phyloP scores from a whole-genome alignment of 805 yeast species.

The Ogataea paraovalis region DNA sequence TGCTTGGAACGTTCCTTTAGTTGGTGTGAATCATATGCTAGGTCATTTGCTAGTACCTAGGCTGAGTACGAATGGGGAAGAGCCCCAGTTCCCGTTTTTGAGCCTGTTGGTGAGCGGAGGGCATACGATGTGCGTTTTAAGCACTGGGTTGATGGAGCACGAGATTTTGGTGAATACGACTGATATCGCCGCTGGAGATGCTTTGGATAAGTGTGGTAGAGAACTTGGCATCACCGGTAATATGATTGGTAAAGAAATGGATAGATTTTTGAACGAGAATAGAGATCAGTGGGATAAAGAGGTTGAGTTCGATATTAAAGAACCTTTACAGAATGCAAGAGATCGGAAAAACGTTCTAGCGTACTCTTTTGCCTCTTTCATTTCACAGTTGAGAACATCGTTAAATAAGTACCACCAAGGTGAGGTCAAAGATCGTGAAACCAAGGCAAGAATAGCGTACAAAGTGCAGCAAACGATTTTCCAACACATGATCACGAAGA shows the following conservation, averaged over 20 bases:
- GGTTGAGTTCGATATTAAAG: slow-evolving; percentile 32
- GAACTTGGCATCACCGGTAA: slow-evolving; percentile 75
- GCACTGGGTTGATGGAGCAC: slow-evolving; percentile 59
- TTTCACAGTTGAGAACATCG: slow-evolving; percentile 25
- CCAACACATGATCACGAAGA: slow-evolving; percentile 65
- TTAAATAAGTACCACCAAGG: slow-evolving; percentile 20
- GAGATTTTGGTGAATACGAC: slow-evolving; percentile 67
- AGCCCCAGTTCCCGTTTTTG: slow-evolving; percentile 61
- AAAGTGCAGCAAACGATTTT: slow-evolving; percentile 64
- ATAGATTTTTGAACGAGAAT: slow-evolving; percentile 42
- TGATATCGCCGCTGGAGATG: slow-evolving; percentile 92
- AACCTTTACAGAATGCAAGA: slow-evolving; percentile 50
- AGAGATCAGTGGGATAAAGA: slow-evolving; percentile 29
- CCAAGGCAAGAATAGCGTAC: slow-evolving; percentile 47
- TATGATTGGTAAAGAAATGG: slow-evolving; percentile 85
- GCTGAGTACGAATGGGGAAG: slow-evolving; percentile 37
- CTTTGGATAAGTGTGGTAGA: slow-evolving; percentile 89
- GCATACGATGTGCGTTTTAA: slow-evolving; percentile 82
- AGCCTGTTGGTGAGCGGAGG: slow-evolving; percentile 89
- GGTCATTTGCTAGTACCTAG: slow-evolving; percentile 80
- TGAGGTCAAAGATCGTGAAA: slow-evolving; percentile 17
- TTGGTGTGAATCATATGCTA: slow-evolving; percentile 96
- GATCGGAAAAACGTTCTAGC: slow-evolving; percentile 42
- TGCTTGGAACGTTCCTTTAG: slow-evolving; percentile 71
- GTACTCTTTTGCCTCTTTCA: slow-evolving; percentile 78